Evolutionary conservation across 2,329 filamentous ascomycete species (phyloP).

Genomic region (Thelonectria olida): DNA sequence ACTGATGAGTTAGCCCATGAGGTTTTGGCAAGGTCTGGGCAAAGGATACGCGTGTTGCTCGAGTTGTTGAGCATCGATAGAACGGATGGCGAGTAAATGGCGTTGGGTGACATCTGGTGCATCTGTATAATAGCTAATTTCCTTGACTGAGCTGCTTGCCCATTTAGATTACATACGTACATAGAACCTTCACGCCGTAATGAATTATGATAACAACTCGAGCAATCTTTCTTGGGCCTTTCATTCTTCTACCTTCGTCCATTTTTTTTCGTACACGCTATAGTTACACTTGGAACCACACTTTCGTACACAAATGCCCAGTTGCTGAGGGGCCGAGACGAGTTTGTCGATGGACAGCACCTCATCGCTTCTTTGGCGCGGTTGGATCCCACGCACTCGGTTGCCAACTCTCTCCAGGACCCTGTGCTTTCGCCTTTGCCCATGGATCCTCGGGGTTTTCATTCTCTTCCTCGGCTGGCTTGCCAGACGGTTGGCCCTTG

Average conservation of each 20-base stretch:
- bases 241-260: not conserved
- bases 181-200: slow-evolving; percentile 30
- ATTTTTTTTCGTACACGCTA: slow-evolving; percentile 23
- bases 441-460: slow-evolving; percentile 61
- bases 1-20: slow-evolving; percentile 54
- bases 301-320: not conserved
- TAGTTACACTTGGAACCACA: slow-evolving; percentile 10
- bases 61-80: slow-evolving; percentile 42
- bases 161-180: slow-evolving; percentile 26
- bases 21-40: slow-evolving; percentile 54
- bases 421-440: slow-evolving; percentile 57
- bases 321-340: too few relatives aligned
- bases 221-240: not conserved
- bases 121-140: slow-evolving; percentile 25
- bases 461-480: slow-evolving; percentile 9
- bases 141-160: too few relatives aligned
- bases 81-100: slow-evolving; percentile 10
- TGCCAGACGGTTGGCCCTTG: slow-evolving; percentile 8
- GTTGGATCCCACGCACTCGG: slow-evolving; percentile 69
- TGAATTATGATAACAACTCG: slow-evolving; percentile 24
- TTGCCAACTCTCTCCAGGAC: slow-evolving; percentile 73
- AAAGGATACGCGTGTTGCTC: slow-evolving; percentile 53
- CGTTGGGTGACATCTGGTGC: slow-evolving; percentile 3
- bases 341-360: too few relatives aligned
- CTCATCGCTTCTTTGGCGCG: slow-evolving; percentile 46